Evolutionary conservation across 2,329 filamentous ascomycete genomes (phyloP).

Genomic region (Fusarium temperatum): DNA sequence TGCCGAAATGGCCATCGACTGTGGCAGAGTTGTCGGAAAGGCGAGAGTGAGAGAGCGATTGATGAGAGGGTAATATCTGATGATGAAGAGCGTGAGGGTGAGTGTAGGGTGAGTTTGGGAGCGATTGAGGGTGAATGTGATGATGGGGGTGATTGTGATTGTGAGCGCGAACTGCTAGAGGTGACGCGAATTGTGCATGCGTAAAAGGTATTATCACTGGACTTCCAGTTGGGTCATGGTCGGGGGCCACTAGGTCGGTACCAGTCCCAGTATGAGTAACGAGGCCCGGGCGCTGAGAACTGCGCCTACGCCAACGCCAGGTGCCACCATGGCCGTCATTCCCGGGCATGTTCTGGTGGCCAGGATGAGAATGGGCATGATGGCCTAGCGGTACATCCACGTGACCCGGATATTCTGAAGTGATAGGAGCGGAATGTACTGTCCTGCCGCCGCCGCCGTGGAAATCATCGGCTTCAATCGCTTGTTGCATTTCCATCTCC

Average conservation of each 20-base stretch:
- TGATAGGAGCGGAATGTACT: constrained; percentile 1
- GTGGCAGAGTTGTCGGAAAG: constrained; percentile 7
- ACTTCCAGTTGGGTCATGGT: constrained; percentile 3
- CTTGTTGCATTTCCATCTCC: constrained; percentile 10
- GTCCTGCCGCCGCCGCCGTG: neutral
- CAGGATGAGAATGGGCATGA: constrained; percentile 3
- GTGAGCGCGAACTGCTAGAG: constrained; percentile 21
- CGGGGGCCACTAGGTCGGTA: neutral
- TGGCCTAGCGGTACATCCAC: constrained; percentile 12
- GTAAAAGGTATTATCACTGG: constrained; percentile 30
- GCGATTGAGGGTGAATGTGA: neutral
- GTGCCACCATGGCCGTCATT: constrained; percentile 16
- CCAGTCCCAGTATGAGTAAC: neutral
- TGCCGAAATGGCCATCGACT: constrained; percentile 36
- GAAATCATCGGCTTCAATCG: constrained; percentile 18
- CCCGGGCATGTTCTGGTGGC: neutral
- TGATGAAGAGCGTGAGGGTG: constrained; percentile 20
- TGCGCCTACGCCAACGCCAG: constrained; percentile 28
- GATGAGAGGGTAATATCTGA: constrained; percentile 8
- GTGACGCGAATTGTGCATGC: constrained; percentile 30
- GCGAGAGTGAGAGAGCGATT: constrained; percentile 2
- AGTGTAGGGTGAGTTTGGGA: neutral
- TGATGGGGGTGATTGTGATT: neutral
- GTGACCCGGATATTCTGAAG: constrained; percentile 19
- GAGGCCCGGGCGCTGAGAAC: constrained; percentile 22